These are phyloP conservation scores for Hypholoma sublateritium DNA, from an alignment of 768 basidiomycete genomes.

Conservation along the genomic window DNA sequence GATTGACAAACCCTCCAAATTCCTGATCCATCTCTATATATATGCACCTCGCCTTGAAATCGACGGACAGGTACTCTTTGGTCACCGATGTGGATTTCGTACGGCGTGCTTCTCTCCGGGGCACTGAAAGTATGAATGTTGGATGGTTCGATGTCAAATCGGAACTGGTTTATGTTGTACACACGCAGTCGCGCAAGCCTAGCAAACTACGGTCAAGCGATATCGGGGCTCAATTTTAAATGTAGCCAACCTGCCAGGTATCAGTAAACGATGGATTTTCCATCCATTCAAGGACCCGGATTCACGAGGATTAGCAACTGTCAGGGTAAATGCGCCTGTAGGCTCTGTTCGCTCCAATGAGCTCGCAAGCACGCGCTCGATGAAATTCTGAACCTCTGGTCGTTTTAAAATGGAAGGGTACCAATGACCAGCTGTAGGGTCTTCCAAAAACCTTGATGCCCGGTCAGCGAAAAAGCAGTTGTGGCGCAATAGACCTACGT, in stretches of 20 bases:
- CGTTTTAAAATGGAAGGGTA: constrained; percentile 61
- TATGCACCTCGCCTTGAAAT: background rate
- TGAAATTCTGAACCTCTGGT: constrained; percentile 52
- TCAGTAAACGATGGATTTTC: constrained; percentile 52
- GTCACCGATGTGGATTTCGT: constrained; percentile 15
- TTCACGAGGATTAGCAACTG: constrained; percentile 67
- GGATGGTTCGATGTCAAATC: constrained; percentile 13
- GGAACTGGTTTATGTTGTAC: background rate
- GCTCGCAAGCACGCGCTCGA: constrained; percentile 35
- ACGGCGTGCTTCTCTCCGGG: constrained; percentile 3
- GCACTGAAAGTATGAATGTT: constrained; percentile 20
- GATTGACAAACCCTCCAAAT: constrained; percentile 17
- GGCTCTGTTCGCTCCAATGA: constrained; percentile 7
- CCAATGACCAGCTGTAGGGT: constrained; percentile 67
- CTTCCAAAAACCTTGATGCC: constrained; percentile 55
- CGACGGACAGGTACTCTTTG: constrained; percentile 2
- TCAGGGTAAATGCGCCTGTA: constrained; percentile 59
- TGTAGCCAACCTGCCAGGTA: constrained; percentile 66
- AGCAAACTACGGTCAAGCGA: background rate
- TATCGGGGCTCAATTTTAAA: background rate
- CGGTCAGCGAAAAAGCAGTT: too few relatives aligned
- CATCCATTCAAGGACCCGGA: constrained; percentile 73
- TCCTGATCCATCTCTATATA: constrained; percentile 9
- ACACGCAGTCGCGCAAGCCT: constrained; percentile 42
- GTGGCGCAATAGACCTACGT: constrained; percentile 36